Percentiles rank a stretch among this genome's conserved stretches.
Conservation (phyloP, 495 filamentous ascomycete genomes). For the Clohesyomyces aquaticus region DNA sequence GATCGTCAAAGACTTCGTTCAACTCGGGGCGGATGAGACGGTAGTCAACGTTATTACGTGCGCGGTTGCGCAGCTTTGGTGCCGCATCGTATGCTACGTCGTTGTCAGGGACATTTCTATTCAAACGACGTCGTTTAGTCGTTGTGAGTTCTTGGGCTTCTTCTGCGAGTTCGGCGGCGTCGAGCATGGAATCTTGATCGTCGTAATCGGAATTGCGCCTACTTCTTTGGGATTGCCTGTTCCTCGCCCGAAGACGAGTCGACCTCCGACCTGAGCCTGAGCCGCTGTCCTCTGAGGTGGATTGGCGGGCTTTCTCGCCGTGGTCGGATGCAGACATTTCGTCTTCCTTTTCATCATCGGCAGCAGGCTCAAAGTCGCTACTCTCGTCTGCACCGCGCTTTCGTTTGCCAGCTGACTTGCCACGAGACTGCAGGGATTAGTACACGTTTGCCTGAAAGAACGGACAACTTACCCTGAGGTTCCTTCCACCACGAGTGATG, state of each 20-base stretch:
- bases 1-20: conserved; percentile 71
- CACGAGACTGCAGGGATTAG: conserved; percentile 31
- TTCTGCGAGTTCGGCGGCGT: conserved; percentile 49
- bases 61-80: conserved; percentile 44
- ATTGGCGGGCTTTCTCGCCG: conserved; percentile 49
- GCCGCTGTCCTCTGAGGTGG: conserved; percentile 40
- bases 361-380: conserved; percentile 86
- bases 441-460: neutral
- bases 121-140: conserved; percentile 56
- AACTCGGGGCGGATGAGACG: conserved; percentile 76
- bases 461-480: conserved; percentile 33
- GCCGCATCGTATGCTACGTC: conserved; percentile 53
- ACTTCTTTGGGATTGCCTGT: conserved; percentile 54
- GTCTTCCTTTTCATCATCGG: conserved; percentile 67
- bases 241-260: conserved; percentile 54
- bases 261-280: conserved; percentile 52
- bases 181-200: conserved; percentile 50
- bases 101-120: conserved; percentile 34
- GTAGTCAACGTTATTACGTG: conserved; percentile 59
- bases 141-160: conserved; percentile 73
- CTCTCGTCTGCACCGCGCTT: conserved; percentile 61
- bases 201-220: conserved; percentile 57
- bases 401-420: conserved; percentile 49
- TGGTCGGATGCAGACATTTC: conserved; percentile 58
- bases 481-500: conserved; percentile 53